Evolutionary conservation across 1,139 yeast genomes (phyloP).

Genomic region (Saccharomycopsis phalli): DNA sequence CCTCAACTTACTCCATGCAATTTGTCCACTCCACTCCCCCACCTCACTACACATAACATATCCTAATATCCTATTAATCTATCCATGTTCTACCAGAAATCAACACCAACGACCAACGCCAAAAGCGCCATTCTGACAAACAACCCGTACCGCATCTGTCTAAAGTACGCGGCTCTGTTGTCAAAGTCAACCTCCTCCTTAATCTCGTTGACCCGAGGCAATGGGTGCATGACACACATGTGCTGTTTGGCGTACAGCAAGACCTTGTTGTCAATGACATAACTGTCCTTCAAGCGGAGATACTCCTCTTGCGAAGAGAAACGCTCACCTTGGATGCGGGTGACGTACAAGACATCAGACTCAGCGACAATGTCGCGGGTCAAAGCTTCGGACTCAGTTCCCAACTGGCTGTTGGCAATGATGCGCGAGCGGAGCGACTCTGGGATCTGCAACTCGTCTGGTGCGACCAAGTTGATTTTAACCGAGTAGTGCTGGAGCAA

Average conservation of each 20-base stretch:
- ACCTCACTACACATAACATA: too few relatives aligned
- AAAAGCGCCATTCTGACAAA: conserved; percentile 97
- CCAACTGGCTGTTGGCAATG: conserved; percentile 56
- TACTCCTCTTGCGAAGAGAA: conserved; percentile 69
- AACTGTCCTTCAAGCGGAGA: conserved; percentile 82
- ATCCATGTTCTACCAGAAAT: conserved; percentile 28
- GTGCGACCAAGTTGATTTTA: conserved; percentile 85
- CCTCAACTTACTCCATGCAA: too few relatives aligned
- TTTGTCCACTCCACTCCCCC: too few relatives aligned
- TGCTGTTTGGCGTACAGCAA: conserved; percentile 91
- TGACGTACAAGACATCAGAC: conserved; percentile 94
- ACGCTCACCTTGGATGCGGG: conserved; percentile 97
- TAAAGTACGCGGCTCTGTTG: conserved; percentile 97
- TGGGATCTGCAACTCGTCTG: conserved; percentile 82
- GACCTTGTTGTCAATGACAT: conserved; percentile 86
- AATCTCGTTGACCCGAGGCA: conserved; percentile 94
- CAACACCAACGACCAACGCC: conserved; percentile 95
- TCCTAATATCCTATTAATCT: too few relatives aligned
- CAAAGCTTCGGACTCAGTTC: conserved; percentile 62
- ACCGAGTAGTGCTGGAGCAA: conserved; percentile 89
- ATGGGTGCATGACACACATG: conserved; percentile 98
- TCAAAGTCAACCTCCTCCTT: conserved; percentile 98
- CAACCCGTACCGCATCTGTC: conserved; percentile 98
- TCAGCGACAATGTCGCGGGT: conserved; percentile 77
- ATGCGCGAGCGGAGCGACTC: conserved; percentile 59